phyloP scores from a whole-genome alignment of 2,329 filamentous ascomycete genomes.

The Botryotinia convoluta region DNA sequence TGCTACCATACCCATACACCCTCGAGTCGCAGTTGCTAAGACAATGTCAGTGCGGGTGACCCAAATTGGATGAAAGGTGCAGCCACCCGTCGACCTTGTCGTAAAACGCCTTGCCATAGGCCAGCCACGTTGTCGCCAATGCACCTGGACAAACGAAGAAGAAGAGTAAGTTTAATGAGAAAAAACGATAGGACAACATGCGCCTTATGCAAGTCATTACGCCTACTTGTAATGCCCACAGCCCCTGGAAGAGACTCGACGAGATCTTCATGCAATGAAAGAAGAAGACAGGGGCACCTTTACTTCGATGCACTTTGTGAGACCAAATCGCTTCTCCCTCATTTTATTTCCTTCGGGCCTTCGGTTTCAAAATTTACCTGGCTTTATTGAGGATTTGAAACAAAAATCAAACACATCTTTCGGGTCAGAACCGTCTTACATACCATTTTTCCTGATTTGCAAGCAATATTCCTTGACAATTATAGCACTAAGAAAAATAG shows the following conservation, averaged over 20 bases:
- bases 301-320: constrained; percentile 13
- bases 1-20: constrained; percentile 13
- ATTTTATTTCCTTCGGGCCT: constrained; percentile 1
- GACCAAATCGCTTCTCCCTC: neutral
- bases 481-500: neutral
- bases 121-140: constrained; percentile 36
- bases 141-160: constrained; percentile 34
- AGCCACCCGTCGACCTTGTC: constrained; percentile 29
- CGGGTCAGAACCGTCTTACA: neutral
- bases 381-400: neutral
- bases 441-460: neutral
- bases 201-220: constrained; percentile 27
- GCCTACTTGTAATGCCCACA: constrained; percentile 22
- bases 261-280: constrained; percentile 21
- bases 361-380: neutral
- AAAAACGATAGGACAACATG: constrained; percentile 28
- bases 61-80: constrained; percentile 29
- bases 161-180: constrained; percentile 19
- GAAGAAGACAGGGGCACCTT: neutral
- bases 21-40: constrained; percentile 34
- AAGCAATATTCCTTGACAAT: neutral
- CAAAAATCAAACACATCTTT: neutral
- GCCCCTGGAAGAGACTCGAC: constrained; percentile 32
- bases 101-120: constrained; percentile 28
- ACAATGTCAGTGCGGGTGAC: constrained; percentile 27